These are phyloP conservation scores for Candida silvicultrix DNA, from an alignment of 805 yeast genomes.

Conservation along the genomic window DNA sequence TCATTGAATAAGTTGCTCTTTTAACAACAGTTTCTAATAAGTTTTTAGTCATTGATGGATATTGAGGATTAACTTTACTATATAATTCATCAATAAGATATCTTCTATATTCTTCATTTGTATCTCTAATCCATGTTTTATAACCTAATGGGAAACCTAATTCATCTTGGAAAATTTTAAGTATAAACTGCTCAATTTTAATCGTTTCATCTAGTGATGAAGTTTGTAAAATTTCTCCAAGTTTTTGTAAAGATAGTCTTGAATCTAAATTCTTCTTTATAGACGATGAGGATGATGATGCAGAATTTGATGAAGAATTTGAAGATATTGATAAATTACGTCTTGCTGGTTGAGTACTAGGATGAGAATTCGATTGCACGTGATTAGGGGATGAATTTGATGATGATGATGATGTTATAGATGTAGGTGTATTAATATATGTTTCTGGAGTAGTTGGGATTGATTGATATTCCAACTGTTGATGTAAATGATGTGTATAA, in stretches of 20 bases:
- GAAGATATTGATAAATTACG: not conserved
- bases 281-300: not conserved
- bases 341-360: not conserved
- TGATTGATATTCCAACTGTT: not conserved
- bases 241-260: constrained; percentile 49
- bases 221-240: constrained; percentile 45
- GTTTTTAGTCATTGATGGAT: constrained; percentile 19
- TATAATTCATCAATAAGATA: constrained; percentile 42
- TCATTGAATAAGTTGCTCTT: constrained; percentile 72
- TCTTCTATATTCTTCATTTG: constrained; percentile 46
- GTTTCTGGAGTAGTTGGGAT: not conserved
- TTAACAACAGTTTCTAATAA: constrained; percentile 68
- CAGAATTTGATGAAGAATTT: not conserved
- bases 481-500: not conserved
- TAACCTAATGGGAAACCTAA: constrained; percentile 71
- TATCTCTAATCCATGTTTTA: constrained; percentile 82
- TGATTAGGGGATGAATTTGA: not conserved
- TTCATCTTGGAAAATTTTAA: constrained; percentile 46
- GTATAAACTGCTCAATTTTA: constrained; percentile 44
- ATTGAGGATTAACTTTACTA: constrained; percentile 20
- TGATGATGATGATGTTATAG: not conserved
- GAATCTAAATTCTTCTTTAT: constrained; percentile 33
- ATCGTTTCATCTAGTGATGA: constrained; percentile 48
- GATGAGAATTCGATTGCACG: too few relatives aligned
- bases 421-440: not conserved